Evolutionary conservation across 768 basidiomycete genomes (phyloP), one percentile per base, ranked within the genome.

Genomic region (Suillus lakei): DNA sequence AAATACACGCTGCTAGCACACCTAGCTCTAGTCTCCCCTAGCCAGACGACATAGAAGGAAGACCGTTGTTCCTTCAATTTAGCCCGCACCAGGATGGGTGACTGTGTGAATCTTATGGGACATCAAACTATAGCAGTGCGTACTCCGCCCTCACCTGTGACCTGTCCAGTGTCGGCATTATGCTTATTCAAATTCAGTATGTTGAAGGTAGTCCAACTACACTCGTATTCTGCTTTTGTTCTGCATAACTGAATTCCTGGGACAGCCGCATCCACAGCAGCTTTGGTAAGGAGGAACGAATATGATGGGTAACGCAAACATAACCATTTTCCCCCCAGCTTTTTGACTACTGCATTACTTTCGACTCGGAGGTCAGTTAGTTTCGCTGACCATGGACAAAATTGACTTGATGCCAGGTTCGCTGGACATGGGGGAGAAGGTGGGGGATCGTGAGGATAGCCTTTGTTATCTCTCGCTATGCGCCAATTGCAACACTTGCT

Each of bases 401-500:
- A 12, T 9, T 62, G 30, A 53, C 8, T 5, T n/a, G n/a, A 1
- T n/a, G 2, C 9, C 34, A 73, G 72, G 64, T 68, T 21, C 60
- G 65, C 41, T 74, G 65, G 73, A 12, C 67, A 44, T 64, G 63
- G 43, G 58, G 67, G 34, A 65, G 66, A 21, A 64, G 21, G 55
- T 73, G 73, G 72, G 66, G 66, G 12, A 54, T 61, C 1, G 46
- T 51, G 62, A 62, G 72, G 61, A 59, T 74, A 5, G 66, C 67
- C 23, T 73, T 74, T 61, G 15, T 55, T 28, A n/a, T 55, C 15
- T 67, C 50, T 38, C 73, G 72, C 32, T 74, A 73, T 64, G 39
- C 72, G 1, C 72, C 72, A 5, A 67, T 74, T 7, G 50, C 60
- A 38, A 69, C 67, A 10, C 39, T 70, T 15, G 54, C 60, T 7